Percentiles rank a stretch among this genome's conserved stretches.
Conservation (phyloP, 2,329 filamentous ascomycete genomes). For the Diaporthe vaccinii region DNA sequence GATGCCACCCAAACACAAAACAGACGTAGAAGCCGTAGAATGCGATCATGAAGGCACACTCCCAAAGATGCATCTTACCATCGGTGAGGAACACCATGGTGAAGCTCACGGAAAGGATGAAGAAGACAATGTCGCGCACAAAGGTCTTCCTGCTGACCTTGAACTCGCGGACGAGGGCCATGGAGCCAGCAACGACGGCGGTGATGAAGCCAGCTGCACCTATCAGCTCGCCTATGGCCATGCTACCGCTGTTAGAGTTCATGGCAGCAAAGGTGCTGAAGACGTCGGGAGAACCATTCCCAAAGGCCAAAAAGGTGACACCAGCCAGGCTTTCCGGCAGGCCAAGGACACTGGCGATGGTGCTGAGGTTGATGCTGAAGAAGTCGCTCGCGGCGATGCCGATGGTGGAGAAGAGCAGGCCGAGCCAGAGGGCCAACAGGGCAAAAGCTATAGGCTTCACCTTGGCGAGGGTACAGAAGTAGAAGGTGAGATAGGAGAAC, state of each 20-base stretch:
- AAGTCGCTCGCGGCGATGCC: slow-evolving; percentile 98
- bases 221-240: slow-evolving; percentile 95
- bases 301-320: slow-evolving; percentile 96
- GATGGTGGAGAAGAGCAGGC: slow-evolving; percentile 93
- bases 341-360: slow-evolving; percentile 88
- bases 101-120: slow-evolving; percentile 87
- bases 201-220: slow-evolving; percentile 97
- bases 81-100: slow-evolving; percentile 90
- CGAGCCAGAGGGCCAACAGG: slow-evolving; percentile 85
- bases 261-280: slow-evolving; percentile 99
- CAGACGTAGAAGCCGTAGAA: slow-evolving; percentile 93
- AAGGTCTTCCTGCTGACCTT: slow-evolving; percentile 91
- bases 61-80: slow-evolving; percentile 87
- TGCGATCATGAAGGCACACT: slow-evolving; percentile 89
- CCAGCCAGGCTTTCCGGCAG: slow-evolving; percentile 97
- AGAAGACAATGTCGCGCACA: slow-evolving; percentile 91
- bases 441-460: slow-evolving; percentile 83
- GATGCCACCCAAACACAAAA: slow-evolving; percentile 93
- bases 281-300: slow-evolving; percentile 97
- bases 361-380: slow-evolving; percentile 96
- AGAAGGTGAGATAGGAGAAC: slow-evolving; percentile 88
- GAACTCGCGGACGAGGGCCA: slow-evolving; percentile 97
- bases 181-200: slow-evolving; percentile 94
- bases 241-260: slow-evolving; percentile 95
- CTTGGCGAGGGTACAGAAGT: slow-evolving; percentile 83